A percentile compares a stretch with the other conserved stretches of the same genome.
These are phyloP conservation scores for Trichoderma aggressivum DNA, from an alignment of 2,329 filamentous ascomycete species.

Conservation along the genomic window DNA sequence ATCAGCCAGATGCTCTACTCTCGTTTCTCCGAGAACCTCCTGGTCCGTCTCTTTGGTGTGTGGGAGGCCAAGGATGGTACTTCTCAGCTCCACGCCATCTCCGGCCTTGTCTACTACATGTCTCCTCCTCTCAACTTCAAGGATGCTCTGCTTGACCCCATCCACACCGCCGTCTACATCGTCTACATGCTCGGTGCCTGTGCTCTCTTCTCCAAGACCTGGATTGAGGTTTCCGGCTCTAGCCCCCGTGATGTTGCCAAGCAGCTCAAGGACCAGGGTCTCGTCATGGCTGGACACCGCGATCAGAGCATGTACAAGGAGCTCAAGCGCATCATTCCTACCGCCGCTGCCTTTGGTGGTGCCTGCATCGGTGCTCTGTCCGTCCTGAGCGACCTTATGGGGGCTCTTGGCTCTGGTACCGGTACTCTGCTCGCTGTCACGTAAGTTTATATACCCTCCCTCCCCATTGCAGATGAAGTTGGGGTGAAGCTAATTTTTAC, in stretches of 20 bases:
- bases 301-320: conserved; percentile 99
- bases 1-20: conserved; percentile 99
- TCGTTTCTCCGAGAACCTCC: conserved; percentile 97
- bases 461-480: neutral
- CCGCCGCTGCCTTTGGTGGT: conserved; percentile 95
- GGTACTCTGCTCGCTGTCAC: conserved; percentile 98
- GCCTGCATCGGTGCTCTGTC: conserved; percentile 98
- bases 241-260: conserved; percentile 97
- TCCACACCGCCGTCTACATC: conserved; percentile 94
- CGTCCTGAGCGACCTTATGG: conserved; percentile 91
- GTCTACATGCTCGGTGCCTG: conserved; percentile 97
- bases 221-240: conserved; percentile 98
- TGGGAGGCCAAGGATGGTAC: conserved; percentile 98
- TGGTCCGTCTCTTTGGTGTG: conserved; percentile 94
- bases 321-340: conserved; percentile 98
- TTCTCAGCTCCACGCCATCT: conserved; percentile 88
- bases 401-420: conserved; percentile 92
- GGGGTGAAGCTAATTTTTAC: conserved; percentile 31
- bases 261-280: conserved; percentile 98
- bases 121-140: conserved; percentile 96
- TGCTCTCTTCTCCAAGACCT: conserved; percentile 99
- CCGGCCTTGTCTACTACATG: conserved; percentile 99
- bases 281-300: conserved; percentile 98
- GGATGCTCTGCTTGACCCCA: conserved; percentile 92
- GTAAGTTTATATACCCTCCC: conserved; percentile 59